A percentile compares a stretch with the other conserved stretches of the same genome.
These are phyloP conservation scores for Apocynum venetum DNA, from an alignment of 257 asterid species.

Conservation along the genomic window DNA sequence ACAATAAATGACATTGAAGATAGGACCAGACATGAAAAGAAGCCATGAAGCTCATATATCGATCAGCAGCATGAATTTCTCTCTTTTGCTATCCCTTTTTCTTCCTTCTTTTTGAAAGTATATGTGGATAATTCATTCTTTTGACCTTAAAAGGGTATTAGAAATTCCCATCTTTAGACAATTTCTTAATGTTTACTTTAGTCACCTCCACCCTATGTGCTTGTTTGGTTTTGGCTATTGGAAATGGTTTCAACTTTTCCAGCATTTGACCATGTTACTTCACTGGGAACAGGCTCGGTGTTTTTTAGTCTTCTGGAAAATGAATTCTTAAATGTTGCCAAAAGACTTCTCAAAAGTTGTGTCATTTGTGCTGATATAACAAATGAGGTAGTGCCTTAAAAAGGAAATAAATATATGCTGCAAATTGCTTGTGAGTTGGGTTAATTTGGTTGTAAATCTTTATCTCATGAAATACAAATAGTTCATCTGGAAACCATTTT, in stretches of 20 bases:
- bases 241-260: background rate
- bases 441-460: background rate
- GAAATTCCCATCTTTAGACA: background rate
- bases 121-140: background rate
- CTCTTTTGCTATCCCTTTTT: too few relatives aligned
- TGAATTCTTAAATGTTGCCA: background rate
- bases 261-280: background rate
- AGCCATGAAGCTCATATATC: too few relatives aligned
- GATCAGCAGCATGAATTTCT: too few relatives aligned
- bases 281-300: too few relatives aligned
- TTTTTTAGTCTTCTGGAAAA: background rate
- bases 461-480: too few relatives aligned
- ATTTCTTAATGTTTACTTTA: background rate
- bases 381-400: background rate
- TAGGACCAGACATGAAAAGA: too few relatives aligned
- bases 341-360: too few relatives aligned
- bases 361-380: background rate
- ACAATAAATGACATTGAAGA: background rate
- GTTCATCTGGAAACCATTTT: background rate
- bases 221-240: background rate
- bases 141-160: background rate
- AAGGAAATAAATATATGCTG: background rate
- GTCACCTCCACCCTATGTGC: background rate
- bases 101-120: too few relatives aligned
- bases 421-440: background rate